Evolutionary conservation across 2,329 filamentous ascomycete species (phyloP).

Genomic region (Parasarocladium wereldwijsianum): DNA sequence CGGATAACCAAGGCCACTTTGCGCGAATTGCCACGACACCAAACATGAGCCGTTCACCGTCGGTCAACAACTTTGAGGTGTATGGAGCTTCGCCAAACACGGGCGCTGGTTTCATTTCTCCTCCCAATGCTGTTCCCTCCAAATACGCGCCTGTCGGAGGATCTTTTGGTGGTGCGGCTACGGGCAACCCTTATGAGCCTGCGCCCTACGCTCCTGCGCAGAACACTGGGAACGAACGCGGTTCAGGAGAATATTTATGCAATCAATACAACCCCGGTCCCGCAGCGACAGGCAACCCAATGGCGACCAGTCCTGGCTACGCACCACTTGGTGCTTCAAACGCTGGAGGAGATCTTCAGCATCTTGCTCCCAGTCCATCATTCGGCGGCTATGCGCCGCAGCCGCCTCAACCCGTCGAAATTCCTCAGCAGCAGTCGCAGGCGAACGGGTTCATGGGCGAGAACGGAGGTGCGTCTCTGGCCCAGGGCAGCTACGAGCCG

Average conservation of each 20-base stretch:
- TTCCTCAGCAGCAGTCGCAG: neutral
- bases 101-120: slow-evolving; percentile 14
- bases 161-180: too few relatives aligned
- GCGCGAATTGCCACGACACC: slow-evolving; percentile 64
- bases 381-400: slow-evolving; percentile 3
- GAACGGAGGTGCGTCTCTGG: slow-evolving; percentile 4
- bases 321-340: neutral
- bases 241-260: slow-evolving; percentile 15
- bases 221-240: slow-evolving; percentile 13
- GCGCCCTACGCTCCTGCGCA: slow-evolving; percentile 33
- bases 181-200: slow-evolving; percentile 17
- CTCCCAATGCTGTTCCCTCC: slow-evolving; percentile 21
- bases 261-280: slow-evolving; percentile 22
- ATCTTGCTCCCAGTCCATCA: neutral
- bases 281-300: slow-evolving; percentile 6
- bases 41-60: slow-evolving; percentile 60
- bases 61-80: slow-evolving; percentile 55
- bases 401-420: neutral
- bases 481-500: slow-evolving; percentile 26
- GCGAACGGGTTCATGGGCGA: too few relatives aligned
- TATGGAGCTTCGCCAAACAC: slow-evolving; percentile 42
- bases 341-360: neutral
- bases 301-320: neutral
- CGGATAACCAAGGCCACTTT: slow-evolving; percentile 63
- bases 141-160: slow-evolving; percentile 19